phyloP scores from a whole-genome alignment of 345 rosid genomes.

The Salix arbutifolia region DNA sequence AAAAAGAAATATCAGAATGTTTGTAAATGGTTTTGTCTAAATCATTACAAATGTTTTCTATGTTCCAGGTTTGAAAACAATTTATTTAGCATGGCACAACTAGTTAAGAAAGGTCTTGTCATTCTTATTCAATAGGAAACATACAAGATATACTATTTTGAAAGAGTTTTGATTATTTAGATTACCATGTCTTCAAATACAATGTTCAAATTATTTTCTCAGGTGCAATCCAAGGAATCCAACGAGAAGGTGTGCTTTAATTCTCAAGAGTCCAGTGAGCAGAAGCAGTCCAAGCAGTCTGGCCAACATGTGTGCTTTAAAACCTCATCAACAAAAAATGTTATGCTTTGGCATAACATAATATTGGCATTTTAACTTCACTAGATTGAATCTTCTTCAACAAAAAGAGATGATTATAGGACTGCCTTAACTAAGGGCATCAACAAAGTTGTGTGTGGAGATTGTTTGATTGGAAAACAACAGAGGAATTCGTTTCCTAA shows the following conservation, averaged over 20 bases:
- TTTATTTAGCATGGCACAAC: neutral
- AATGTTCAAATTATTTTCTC: neutral
- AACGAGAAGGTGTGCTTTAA: no score
- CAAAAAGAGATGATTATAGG: neutral
- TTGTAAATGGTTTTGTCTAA: neutral
- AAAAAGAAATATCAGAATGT: neutral
- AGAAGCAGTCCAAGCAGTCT: no score
- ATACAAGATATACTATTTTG: neutral
- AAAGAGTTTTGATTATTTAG: neutral
- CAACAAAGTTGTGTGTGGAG: neutral
- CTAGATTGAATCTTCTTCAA: neutral
- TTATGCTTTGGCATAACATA: neutral
- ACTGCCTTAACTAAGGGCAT: neutral
- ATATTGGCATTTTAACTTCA: conserved; percentile 5
- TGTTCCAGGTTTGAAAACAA: neutral
- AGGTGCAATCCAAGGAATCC: neutral
- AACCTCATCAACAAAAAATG: neutral
- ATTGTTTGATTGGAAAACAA: neutral
- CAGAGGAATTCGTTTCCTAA: neutral
- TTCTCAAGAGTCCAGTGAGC: no score
- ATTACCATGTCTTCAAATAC: neutral
- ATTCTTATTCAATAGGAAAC: neutral
- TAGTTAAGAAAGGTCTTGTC: neutral
- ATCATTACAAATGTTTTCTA: neutral
- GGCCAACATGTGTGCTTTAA: neutral